These are phyloP conservation scores for Cystofilobasidium capitatum DNA, from an alignment of 768 basidiomycete species.

Conservation along the genomic window DNA sequence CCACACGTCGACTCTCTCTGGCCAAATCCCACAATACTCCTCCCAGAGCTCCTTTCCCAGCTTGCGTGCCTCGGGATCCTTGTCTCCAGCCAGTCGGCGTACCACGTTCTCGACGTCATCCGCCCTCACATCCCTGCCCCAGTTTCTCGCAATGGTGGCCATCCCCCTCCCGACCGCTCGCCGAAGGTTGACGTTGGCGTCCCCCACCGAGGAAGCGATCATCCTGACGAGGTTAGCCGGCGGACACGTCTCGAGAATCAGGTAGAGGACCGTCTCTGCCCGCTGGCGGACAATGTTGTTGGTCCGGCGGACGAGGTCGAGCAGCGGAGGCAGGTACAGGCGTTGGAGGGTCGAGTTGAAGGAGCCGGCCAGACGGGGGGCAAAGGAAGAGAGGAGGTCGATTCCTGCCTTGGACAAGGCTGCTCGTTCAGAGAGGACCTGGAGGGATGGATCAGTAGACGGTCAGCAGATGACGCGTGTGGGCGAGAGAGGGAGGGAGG, in stretches of 20 bases:
- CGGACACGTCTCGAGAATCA: constrained; percentile 59
- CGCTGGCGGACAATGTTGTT: constrained; percentile 69
- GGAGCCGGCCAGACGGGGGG: constrained; percentile 49
- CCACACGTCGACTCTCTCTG: constrained; percentile 58
- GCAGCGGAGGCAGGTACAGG: constrained; percentile 58
- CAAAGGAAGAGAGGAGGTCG: constrained; percentile 53
- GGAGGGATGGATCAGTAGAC: background rate
- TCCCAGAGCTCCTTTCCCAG: constrained; percentile 61
- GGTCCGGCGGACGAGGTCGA: constrained; percentile 58
- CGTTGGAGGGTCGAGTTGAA: constrained; percentile 57
- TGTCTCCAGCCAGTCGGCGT: constrained; percentile 56
- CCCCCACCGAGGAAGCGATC: constrained; percentile 52
- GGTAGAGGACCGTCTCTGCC: constrained; percentile 52
- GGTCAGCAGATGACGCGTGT: background rate
- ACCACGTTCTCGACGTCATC: constrained; percentile 63
- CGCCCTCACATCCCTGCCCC: constrained; percentile 63
- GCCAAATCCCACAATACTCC: constrained; percentile 62
- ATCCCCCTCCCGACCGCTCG: constrained; percentile 43
- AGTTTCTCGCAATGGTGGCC: constrained; percentile 39
- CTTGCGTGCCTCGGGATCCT: constrained; percentile 65
- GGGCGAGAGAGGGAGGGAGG: background rate
- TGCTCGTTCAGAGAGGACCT: constrained; percentile 58
- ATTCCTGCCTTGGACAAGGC: constrained; percentile 59
- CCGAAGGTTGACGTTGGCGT: constrained; percentile 60
- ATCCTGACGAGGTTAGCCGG: constrained; percentile 52